Conservation (phyloP, 495 filamentous ascomycete species). For the Penicillium malachiteum region DNA sequence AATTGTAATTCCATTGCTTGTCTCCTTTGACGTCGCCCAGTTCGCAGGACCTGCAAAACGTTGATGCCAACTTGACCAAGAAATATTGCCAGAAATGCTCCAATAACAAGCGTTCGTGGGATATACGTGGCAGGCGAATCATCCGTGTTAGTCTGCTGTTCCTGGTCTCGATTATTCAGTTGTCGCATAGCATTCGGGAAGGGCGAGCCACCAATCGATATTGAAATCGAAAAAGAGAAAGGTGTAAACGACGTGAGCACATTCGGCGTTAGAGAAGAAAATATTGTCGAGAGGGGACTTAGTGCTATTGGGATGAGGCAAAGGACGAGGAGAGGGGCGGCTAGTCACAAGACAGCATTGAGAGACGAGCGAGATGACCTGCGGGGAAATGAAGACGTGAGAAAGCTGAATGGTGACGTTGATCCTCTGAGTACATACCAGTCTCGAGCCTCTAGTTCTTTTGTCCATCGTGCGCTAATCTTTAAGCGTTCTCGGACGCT, state of each 20-base stretch:
- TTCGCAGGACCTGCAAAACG: constrained; percentile 30
- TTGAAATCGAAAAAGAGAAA: constrained; percentile 40
- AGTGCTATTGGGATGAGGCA: constrained; percentile 29
- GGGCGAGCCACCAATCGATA: constrained; percentile 38
- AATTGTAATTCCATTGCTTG: constrained; percentile 24
- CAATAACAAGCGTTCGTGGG: constrained; percentile 38
- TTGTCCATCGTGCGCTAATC: constrained; percentile 73
- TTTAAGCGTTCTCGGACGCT: constrained; percentile 81
- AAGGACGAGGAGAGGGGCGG: constrained; percentile 46
- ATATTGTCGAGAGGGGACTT: constrained; percentile 20
- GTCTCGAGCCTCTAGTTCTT: constrained; percentile 66
- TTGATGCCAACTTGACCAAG: constrained; percentile 35
- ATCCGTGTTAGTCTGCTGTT: neutral
- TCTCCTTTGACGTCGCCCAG: constrained; percentile 24
- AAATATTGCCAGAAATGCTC: constrained; percentile 36
- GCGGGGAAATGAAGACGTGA: constrained; percentile 14
- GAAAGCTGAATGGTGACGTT: neutral
- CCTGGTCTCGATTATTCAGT: constrained; percentile 1
- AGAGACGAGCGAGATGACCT: constrained; percentile 37
- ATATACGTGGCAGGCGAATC: constrained; percentile 27
- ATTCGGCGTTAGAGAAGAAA: constrained; percentile 26
- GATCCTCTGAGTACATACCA: constrained; percentile 59
- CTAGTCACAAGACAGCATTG: constrained; percentile 50
- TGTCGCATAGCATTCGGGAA: constrained; percentile 10
- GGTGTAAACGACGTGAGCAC: constrained; percentile 34